Evolutionary conservation across 2,329 filamentous ascomycete genomes (phyloP).

Genomic region (Emmonsia crescens): DNA sequence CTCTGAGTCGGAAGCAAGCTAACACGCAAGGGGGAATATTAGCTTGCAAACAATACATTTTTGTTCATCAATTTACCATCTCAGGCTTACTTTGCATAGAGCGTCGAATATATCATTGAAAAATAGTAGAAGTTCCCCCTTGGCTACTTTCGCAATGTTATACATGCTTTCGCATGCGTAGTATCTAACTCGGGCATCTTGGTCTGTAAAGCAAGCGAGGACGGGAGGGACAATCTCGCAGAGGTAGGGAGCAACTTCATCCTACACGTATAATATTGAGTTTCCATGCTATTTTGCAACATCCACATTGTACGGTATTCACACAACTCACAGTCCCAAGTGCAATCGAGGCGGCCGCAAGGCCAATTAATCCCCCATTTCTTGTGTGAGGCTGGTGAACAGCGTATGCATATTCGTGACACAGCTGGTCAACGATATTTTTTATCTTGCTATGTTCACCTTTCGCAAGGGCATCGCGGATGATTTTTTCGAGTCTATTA

Average conservation of each 20-base stretch:
- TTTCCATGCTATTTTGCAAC: not conserved
- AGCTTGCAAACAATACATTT: not conserved
- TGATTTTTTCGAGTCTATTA: conserved; percentile 71
- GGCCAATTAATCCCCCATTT: conserved; percentile 89
- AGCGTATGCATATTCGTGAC: conserved; percentile 94
- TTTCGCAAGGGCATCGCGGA: conserved; percentile 67
- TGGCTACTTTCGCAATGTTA: conserved; percentile 98
- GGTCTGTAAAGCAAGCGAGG: conserved; percentile 91
- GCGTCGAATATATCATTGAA: conserved; percentile 99
- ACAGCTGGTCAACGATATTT: conserved; percentile 88
- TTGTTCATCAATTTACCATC: not conserved
- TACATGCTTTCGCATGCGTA: conserved; percentile 99
- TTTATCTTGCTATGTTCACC: conserved; percentile 72
- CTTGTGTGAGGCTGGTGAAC: conserved; percentile 93
- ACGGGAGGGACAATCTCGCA: conserved; percentile 93
- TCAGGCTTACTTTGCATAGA: conserved; percentile 66
- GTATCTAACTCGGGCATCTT: conserved; percentile 93
- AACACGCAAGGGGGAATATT: not conserved
- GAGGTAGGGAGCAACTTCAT: conserved; percentile 87
- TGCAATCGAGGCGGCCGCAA: conserved; percentile 92
- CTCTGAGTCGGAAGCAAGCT: conserved; percentile 93
- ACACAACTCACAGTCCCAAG: conserved; percentile 66
- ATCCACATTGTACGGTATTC: not conserved
- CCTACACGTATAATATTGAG: conserved; percentile 17
- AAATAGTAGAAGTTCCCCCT: conserved; percentile 91